Evolutionary conservation across 2,329 filamentous ascomycete species (phyloP).

Genomic region (Aureobasidium sp.): DNA sequence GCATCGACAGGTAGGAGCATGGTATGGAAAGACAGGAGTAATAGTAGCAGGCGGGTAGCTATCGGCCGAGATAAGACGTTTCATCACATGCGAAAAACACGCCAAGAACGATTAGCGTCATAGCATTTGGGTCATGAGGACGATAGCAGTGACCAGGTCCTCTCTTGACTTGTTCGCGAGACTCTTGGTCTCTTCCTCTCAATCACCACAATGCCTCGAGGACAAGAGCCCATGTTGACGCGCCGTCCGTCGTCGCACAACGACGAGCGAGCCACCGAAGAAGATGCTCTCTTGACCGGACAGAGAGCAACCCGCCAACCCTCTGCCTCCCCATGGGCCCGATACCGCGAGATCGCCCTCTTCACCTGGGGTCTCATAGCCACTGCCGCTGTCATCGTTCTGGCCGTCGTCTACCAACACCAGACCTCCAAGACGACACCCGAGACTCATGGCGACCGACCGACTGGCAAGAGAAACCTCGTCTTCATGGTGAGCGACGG

Average conservation of each 20-base stretch:
- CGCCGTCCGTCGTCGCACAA: conserved; percentile 49
- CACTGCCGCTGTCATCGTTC: conserved; percentile 67
- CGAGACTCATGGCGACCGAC: conserved; percentile 20
- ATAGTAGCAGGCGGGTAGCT: neutral
- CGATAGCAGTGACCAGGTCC: neutral
- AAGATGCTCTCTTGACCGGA: conserved; percentile 55
- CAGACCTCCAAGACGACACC: conserved; percentile 32
- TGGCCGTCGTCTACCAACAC: conserved; percentile 74
- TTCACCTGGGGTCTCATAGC: conserved; percentile 78
- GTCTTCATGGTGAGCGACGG: conserved; percentile 99
- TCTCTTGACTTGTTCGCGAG: neutral
- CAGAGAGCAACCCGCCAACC: conserved; percentile 30
- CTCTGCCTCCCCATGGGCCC: conserved; percentile 40
- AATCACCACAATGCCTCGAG: conserved; percentile 27
- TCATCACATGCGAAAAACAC: neutral
- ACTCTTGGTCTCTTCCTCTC: neutral
- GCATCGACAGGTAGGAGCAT: neutral
- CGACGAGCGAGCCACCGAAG: conserved; percentile 46
- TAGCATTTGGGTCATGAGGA: conserved; percentile 7
- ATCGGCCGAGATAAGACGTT: neutral
- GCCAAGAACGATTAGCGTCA: conserved; percentile 1
- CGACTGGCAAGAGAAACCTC: conserved; percentile 70
- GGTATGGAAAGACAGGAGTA: neutral
- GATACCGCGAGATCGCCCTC: conserved; percentile 65
- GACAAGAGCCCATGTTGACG: conserved; percentile 46